phyloP scores from a whole-genome alignment of 352 stramenopile species.

The Globisporangium canariense region DNA sequence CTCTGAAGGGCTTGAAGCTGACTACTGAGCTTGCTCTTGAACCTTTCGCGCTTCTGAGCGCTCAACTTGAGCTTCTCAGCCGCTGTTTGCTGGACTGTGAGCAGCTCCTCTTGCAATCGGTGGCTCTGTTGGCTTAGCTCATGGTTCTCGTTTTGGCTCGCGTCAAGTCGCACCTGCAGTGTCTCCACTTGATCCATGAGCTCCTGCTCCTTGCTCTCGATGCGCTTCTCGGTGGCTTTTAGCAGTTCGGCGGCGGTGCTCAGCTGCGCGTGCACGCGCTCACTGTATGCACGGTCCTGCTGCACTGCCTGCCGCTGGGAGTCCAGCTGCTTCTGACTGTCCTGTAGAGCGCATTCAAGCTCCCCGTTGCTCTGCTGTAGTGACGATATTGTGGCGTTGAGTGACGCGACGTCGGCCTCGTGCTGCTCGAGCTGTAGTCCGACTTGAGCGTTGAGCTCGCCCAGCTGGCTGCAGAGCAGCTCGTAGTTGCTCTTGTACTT shows the following conservation, averaged over 20 bases:
- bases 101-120: slow-evolving; percentile 25
- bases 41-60: slow-evolving; percentile 27
- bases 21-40: slow-evolving; percentile 23
- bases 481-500: slow-evolving; percentile 83
- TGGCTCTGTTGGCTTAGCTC: slow-evolving; percentile 10
- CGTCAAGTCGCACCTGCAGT: slow-evolving; percentile 17
- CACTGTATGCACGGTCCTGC: slow-evolving; percentile 56
- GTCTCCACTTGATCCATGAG: slow-evolving; percentile 22
- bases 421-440: slow-evolving; percentile 65
- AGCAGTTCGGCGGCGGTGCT: slow-evolving; percentile 54
- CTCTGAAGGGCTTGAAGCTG: slow-evolving; percentile 25
- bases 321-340: slow-evolving; percentile 21
- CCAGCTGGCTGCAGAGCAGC: slow-evolving; percentile 60
- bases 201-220: slow-evolving; percentile 35
- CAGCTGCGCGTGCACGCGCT: slow-evolving; percentile 58
- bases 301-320: slow-evolving; percentile 17
- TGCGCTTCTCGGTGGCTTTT: slow-evolving; percentile 45
- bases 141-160: slow-evolving; percentile 6
- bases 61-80: neutral
- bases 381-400: slow-evolving; percentile 36
- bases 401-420: slow-evolving; percentile 51
- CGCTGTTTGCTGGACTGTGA: slow-evolving; percentile 6
- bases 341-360: slow-evolving; percentile 23
- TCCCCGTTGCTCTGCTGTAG: slow-evolving; percentile 38
- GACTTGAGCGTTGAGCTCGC: slow-evolving; percentile 68